Conservation (phyloP, 108 stramenopile species). For the Skeletonema grethae region DNA sequence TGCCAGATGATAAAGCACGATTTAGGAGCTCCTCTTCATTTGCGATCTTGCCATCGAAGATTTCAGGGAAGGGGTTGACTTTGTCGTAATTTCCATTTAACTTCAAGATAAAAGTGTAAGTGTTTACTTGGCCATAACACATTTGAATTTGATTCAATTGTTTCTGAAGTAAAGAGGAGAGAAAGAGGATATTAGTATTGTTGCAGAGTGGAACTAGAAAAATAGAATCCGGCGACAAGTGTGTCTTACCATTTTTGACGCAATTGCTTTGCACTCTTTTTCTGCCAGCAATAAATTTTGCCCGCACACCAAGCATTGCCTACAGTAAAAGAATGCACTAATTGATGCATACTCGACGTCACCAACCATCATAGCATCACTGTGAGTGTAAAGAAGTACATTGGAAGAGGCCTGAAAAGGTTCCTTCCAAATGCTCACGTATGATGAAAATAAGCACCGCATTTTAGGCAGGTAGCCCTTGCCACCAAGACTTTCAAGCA, state of each 20-base stretch:
- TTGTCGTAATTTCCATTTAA: not conserved
- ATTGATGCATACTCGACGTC: conserved; percentile 3
- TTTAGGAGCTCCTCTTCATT: not conserved
- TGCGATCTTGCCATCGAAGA: not conserved
- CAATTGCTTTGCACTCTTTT: conserved; percentile 2
- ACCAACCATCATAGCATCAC: conserved; percentile 1
- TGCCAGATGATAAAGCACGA: not conserved
- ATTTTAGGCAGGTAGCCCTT: conserved; percentile 2
- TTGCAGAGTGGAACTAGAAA: not conserved
- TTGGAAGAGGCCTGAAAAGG: not conserved
- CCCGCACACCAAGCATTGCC: not conserved
- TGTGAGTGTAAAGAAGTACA: not conserved
- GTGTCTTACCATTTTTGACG: conserved; percentile 1
- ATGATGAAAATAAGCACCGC: not conserved
- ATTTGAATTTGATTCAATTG: conserved; percentile 1
- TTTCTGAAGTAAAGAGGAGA: not conserved
- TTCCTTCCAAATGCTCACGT: conserved; percentile 1
- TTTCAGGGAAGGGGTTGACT: not conserved
- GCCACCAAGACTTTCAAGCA: conserved; percentile 9
- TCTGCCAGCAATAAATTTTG: not conserved
- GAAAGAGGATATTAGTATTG: not conserved
- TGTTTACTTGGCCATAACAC: conserved; percentile 3
- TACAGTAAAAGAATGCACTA: conserved; percentile 1
- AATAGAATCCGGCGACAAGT: not conserved
- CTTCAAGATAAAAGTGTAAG: not conserved